Base-by-base conservation (phyloP, 2,329 filamentous ascomycete species). In the Arthrobotrys pseudoclavata region DNA sequence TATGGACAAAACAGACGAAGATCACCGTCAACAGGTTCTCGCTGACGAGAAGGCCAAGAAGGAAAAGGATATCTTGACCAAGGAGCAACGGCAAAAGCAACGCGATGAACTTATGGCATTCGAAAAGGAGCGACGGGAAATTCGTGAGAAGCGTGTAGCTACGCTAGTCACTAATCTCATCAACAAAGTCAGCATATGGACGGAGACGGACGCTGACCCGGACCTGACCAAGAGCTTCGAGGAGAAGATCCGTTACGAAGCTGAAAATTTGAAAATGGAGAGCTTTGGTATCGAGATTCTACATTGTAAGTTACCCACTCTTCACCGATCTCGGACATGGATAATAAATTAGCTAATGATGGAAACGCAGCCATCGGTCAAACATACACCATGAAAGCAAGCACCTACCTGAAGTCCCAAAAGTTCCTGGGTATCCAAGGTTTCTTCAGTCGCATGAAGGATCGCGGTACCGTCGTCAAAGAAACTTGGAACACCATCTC, bases 251-350 rank as follows among this genome's bases (percentile, higher is more conserved):
- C 89, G 91, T 47, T 89, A 98, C 47, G 96, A 99, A 85, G 93
- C 97, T 26, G 96, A 99, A 86, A 97, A 98, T 83, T 87, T 99
- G 81, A 99, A 98, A 87, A 99, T 99, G 93, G 96, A 99, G 85
- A 96, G 92, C 0, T 99, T 99, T 81, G 96, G 96, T 63, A 87
- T 99, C 48, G 96, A 99, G 81, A 82, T 82, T 62, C 64, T 82
- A 47, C 81, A 82, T 68, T 79, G 81, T 81, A 55, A 69, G 80
- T 75, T 15, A 20, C 74, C 40, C 4, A 22, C 18, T 40, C n/a
- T 20, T 12, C 26, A 2, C 2, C 9, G 13, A 10, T 2, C 3
- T 24, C 3, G 1, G 6, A n/a, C n/a, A 24, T 3, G 4, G n/a
- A 24, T 15, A 24, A 24, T 9, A 34, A 9, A 24, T 10, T 1